phyloP scores from a whole-genome alignment of 176 grass and related monocot species.

The Dendrocalamus sinicus region DNA sequence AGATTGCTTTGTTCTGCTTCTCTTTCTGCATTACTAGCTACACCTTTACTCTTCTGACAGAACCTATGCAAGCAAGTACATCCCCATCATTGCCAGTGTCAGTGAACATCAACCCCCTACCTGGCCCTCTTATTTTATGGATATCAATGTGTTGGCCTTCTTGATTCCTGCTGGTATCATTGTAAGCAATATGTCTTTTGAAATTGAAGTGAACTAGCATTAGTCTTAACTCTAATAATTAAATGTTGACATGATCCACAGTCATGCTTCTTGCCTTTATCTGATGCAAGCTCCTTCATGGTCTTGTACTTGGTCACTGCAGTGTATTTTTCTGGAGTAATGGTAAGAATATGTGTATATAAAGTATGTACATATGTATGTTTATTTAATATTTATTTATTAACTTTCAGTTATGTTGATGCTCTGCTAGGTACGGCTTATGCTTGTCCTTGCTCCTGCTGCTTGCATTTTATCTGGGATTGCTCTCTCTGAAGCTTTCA shows the following conservation, averaged over 20 bases:
- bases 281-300: slow-evolving; percentile 95
- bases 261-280: slow-evolving; percentile 98
- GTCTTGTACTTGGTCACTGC: slow-evolving; percentile 96
- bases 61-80: slow-evolving; percentile 99
- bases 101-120: slow-evolving; percentile 99
- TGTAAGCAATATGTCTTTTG: slow-evolving; percentile 64
- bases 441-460: slow-evolving; percentile 99
- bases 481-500: slow-evolving; percentile 86
- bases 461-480: slow-evolving; percentile 97
- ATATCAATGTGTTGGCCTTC: slow-evolving; percentile 97
- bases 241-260: slow-evolving; percentile 43
- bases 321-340: slow-evolving; percentile 99
- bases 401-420: slow-evolving; percentile 28
- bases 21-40: slow-evolving; percentile 16
- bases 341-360: slow-evolving; percentile 62
- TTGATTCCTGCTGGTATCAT: slow-evolving; percentile 95
- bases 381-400: slow-evolving; percentile 3
- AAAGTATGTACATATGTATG: not conserved
- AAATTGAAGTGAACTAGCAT: slow-evolving; percentile 17
- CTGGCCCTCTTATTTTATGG: slow-evolving; percentile 99
- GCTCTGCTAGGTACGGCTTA: slow-evolving; percentile 85
- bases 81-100: slow-evolving; percentile 99
- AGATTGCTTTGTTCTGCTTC: slow-evolving; percentile 23
- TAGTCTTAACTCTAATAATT: slow-evolving; percentile 40
- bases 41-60: slow-evolving; percentile 46